phyloP scores from a whole-genome alignment of 441 rosid species.

The Populus hybrid region DNA sequence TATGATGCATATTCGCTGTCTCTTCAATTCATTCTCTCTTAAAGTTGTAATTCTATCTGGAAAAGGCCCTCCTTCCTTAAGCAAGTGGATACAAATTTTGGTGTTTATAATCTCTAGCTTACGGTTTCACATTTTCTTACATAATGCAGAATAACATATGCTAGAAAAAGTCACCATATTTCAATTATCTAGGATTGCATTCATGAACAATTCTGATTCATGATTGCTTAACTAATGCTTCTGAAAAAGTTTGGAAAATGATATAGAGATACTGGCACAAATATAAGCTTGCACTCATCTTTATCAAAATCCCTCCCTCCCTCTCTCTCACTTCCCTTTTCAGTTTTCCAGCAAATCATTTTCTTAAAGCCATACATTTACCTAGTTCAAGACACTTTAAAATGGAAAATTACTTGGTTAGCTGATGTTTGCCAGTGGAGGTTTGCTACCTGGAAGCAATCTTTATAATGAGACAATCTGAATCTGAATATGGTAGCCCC shows the following conservation, averaged over 20 bases:
- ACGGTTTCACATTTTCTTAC: neutral
- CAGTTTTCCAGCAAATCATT: too few species aligned
- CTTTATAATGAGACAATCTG: neutral
- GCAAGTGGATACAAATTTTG: neutral
- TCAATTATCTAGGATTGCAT: neutral
- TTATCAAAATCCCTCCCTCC: neutral
- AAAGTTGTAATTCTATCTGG: neutral
- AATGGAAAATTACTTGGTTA: neutral
- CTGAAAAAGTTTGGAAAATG: neutral
- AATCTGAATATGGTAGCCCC: neutral
- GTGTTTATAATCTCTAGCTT: neutral
- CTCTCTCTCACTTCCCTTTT: neutral
- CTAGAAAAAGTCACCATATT: neutral
- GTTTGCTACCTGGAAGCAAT: neutral
- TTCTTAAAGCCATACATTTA: neutral
- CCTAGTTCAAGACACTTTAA: neutral
- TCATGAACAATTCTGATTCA: neutral
- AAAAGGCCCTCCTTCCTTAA: neutral
- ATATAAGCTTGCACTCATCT: neutral
- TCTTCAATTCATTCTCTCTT: neutral
- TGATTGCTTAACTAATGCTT: neutral
- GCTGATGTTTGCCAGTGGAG: neutral
- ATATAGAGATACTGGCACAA: too few species aligned
- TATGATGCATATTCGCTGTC: neutral
- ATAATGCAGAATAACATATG: neutral